Evolutionary conservation across 2,329 filamentous ascomycete species (phyloP).

Genomic region (Aspergillus phoenicis): DNA sequence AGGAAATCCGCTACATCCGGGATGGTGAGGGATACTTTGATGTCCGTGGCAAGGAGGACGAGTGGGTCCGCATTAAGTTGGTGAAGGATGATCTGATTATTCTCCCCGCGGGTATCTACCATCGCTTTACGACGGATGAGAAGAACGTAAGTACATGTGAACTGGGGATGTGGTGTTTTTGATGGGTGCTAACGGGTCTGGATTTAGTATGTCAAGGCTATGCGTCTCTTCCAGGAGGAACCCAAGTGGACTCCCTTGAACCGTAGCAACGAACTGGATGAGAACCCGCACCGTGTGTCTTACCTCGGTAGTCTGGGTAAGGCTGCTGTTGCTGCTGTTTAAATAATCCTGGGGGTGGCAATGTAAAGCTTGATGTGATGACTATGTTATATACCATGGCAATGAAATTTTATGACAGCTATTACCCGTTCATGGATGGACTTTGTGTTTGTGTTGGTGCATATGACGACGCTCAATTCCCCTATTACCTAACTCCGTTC

Average conservation of each 20-base stretch:
- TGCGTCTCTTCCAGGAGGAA: conserved; percentile 97
- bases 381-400: conserved; percentile 24
- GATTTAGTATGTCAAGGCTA: conserved; percentile 85
- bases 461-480: neutral
- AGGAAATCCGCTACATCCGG: conserved; percentile 94
- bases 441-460: neutral
- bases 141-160: conserved; percentile 64
- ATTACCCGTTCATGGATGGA: neutral
- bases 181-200: neutral
- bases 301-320: conserved; percentile 61
- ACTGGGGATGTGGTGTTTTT: too few relatives aligned
- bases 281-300: conserved; percentile 74
- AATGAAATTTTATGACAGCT: conserved; percentile 18
- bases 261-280: conserved; percentile 73
- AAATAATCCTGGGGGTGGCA: neutral
- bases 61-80: conserved; percentile 84
- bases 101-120: conserved; percentile 91
- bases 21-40: conserved; percentile 92
- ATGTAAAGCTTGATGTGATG: neutral
- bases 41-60: conserved; percentile 77
- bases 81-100: conserved; percentile 91
- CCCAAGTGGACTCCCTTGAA: conserved; percentile 98
- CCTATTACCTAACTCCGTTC: conserved; percentile 2
- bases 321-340: conserved; percentile 31
- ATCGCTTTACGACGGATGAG: conserved; percentile 93